phyloP scores from a whole-genome alignment of 2,329 filamentous ascomycete genomes.

The Cercospora canescens region DNA sequence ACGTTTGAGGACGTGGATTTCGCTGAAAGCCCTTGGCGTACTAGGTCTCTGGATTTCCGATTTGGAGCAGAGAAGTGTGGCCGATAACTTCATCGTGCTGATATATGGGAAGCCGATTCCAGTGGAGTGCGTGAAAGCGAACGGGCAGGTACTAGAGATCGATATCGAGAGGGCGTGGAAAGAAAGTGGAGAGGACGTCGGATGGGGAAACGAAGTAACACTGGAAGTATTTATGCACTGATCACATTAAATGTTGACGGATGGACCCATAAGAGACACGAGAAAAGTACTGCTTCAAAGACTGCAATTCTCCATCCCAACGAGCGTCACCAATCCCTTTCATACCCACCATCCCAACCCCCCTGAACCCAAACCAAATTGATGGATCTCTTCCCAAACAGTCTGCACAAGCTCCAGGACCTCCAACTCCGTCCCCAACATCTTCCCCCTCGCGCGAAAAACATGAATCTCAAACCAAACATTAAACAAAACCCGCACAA shows the following conservation, averaged over 20 bases:
- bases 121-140: slow-evolving; percentile 57
- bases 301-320: too few species aligned
- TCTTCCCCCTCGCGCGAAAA: too few species aligned
- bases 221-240: slow-evolving; percentile 60
- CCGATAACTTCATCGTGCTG: slow-evolving; percentile 45
- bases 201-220: slow-evolving; percentile 79
- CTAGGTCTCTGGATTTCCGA: slow-evolving; percentile 77
- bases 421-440: too few species aligned
- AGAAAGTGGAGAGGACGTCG: slow-evolving; percentile 66
- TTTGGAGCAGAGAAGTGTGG: slow-evolving; percentile 54
- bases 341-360: too few species aligned
- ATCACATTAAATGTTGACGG: neutral
- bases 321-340: too few species aligned
- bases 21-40: slow-evolving; percentile 76
- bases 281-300: too few species aligned
- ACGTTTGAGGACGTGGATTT: slow-evolving; percentile 64
- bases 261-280: too few species aligned
- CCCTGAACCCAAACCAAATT: too few species aligned
- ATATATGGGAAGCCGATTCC: slow-evolving; percentile 73
- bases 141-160: slow-evolving; percentile 67
- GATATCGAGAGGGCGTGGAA: slow-evolving; percentile 78
- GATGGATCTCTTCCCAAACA: too few species aligned
- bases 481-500: too few species aligned
- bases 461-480: too few species aligned
- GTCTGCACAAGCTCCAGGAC: too few species aligned